These are phyloP conservation scores for Penicillium antarcticum DNA, from an alignment of 495 filamentous ascomycete genomes.

Conservation along the genomic window DNA sequence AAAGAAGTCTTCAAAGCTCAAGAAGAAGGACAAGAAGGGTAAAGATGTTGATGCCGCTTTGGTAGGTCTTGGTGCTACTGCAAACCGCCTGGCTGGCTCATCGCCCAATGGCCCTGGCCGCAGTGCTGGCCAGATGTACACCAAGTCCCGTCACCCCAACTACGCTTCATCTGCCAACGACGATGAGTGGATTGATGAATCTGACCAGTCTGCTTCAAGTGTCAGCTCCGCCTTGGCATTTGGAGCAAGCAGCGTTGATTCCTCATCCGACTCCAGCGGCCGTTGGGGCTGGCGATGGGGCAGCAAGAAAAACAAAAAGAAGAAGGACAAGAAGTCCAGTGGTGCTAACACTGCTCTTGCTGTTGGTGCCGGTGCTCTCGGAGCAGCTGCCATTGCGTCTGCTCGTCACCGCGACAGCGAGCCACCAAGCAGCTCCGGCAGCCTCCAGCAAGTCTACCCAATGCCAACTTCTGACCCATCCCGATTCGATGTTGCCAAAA, in stretches of 20 bases:
- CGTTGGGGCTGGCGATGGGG: constrained; percentile 61
- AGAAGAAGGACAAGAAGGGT: constrained; percentile 37
- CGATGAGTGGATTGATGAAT: constrained; percentile 60
- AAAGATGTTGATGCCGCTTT: constrained; percentile 54
- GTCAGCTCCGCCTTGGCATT: constrained; percentile 56
- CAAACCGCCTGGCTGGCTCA: constrained; percentile 51
- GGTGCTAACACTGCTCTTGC: constrained; percentile 22
- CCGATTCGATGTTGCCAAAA: constrained; percentile 51
- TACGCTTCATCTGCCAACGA: constrained; percentile 34
- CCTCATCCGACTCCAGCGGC: constrained; percentile 49
- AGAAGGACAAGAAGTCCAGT: constrained; percentile 36
- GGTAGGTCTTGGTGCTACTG: constrained; percentile 53
- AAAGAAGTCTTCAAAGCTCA: constrained; percentile 30
- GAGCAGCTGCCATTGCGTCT: constrained; percentile 33
- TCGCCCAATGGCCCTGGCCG: constrained; percentile 25
- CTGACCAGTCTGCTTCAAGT: constrained; percentile 46
- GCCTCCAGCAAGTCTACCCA: constrained; percentile 51
- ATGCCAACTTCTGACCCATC: constrained; percentile 59
- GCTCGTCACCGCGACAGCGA: constrained; percentile 23
- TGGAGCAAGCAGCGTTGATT: constrained; percentile 49
- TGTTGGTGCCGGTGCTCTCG: constrained; percentile 28
- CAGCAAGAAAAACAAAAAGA: constrained; percentile 41
- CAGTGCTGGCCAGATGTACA: constrained; percentile 38
- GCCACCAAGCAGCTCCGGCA: constrained; percentile 28
- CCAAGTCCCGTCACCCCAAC: constrained; percentile 29